phyloP scores from a whole-genome alignment of 371 early-diverging fungal genomes.

The Actinomucor elegans region DNA sequence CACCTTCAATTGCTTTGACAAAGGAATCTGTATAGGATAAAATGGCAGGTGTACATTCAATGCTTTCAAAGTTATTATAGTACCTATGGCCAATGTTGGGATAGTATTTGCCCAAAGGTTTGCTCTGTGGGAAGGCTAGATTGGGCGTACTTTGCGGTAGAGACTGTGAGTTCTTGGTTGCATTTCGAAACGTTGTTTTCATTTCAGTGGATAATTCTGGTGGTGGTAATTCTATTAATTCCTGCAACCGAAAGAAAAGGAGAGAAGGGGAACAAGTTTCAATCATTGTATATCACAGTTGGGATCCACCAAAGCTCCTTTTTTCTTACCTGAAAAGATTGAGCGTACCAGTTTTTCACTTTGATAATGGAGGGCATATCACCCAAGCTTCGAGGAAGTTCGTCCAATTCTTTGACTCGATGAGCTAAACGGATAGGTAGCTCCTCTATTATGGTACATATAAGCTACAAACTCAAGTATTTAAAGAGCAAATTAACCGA shows the following conservation, averaged over 20 bases:
- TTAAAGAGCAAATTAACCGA: background rate
- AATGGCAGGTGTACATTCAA: slow-evolving; percentile 71
- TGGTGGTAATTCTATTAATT: slow-evolving; percentile 72
- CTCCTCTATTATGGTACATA: slow-evolving; percentile 69
- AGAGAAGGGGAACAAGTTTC: too few species aligned
- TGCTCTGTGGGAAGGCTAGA: slow-evolving; percentile 29
- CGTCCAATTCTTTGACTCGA: slow-evolving; percentile 93
- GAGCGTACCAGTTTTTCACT: slow-evolving; percentile 95
- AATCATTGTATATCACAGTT: too few species aligned
- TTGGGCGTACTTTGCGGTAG: slow-evolving; percentile 68
- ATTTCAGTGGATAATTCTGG: slow-evolving; percentile 52
- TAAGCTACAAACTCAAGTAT: too few species aligned
- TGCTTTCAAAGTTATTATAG: slow-evolving; percentile 60
- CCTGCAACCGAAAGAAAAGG: too few species aligned
- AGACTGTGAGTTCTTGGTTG: slow-evolving; percentile 15
- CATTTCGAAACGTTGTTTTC: slow-evolving; percentile 26
- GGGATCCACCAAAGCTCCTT: too few species aligned
- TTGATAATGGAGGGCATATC: slow-evolving; percentile 87
- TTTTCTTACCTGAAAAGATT: slow-evolving; percentile 82
- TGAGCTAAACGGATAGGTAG: slow-evolving; percentile 94
- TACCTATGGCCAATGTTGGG: slow-evolving; percentile 49
- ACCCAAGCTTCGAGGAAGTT: slow-evolving; percentile 83
- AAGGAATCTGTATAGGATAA: slow-evolving; percentile 79
- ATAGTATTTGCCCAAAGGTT: slow-evolving; percentile 6
- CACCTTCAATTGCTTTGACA: slow-evolving; percentile 81